A percentile compares a stretch with the other conserved stretches of the same genome.
These are phyloP conservation scores for Phyllosticta citriasiana DNA, from an alignment of 2,329 filamentous ascomycete genomes.

Conservation along the genomic window DNA sequence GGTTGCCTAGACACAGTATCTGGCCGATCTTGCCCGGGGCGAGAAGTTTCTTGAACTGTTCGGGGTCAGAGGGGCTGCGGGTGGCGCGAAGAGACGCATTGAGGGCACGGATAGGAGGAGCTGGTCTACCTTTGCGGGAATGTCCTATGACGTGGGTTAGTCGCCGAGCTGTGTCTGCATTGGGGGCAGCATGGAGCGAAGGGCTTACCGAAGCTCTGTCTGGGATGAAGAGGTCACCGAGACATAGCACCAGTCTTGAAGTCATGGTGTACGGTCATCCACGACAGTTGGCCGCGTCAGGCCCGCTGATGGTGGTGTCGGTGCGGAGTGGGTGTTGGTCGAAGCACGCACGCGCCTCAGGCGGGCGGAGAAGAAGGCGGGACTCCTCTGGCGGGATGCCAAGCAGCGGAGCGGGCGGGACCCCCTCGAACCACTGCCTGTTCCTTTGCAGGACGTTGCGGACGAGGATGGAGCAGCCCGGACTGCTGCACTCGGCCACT, in stretches of 20 bases:
- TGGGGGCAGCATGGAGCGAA: conserved; percentile 19
- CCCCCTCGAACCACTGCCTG: not conserved
- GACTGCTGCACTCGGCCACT: not conserved
- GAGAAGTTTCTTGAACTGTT: conserved; percentile 44
- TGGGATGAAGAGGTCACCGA: conserved; percentile 35
- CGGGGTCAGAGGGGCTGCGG: conserved; percentile 11
- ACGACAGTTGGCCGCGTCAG: not conserved
- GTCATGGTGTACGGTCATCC: conserved; percentile 23
- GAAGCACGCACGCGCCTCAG: conserved; percentile 6
- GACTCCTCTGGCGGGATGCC: not conserved
- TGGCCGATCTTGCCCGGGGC: conserved; percentile 50
- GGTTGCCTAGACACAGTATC: conserved; percentile 49
- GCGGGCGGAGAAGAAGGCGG: not conserved
- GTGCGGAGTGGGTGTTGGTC: not conserved
- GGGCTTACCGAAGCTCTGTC: conserved; percentile 31
- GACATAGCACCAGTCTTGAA: conserved; percentile 31
- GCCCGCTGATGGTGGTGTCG: not conserved
- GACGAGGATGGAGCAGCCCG: not conserved
- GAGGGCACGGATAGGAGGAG: not conserved
- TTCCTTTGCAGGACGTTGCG: not conserved
- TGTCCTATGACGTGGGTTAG: conserved; percentile 30
- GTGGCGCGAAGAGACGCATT: conserved; percentile 2
- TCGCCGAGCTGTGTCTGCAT: not conserved
- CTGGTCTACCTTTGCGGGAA: conserved; percentile 29
- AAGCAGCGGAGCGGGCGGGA: not conserved